Conservation (phyloP, 108 stramenopile genomes). For the Schizochytrium sp. region DNA sequence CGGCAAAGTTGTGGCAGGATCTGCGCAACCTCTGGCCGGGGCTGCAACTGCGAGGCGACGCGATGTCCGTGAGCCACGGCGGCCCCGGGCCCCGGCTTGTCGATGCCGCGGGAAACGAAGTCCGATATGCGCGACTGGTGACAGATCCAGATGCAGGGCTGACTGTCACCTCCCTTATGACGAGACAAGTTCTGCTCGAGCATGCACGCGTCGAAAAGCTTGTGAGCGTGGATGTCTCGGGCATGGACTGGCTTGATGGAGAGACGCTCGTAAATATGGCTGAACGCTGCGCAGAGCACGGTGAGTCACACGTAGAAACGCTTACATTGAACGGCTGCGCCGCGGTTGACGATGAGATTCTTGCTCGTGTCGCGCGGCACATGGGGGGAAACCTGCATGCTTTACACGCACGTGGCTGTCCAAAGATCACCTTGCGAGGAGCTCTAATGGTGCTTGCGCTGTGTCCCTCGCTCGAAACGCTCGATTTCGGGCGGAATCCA, state of each 20-base stretch:
- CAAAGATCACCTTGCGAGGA: neutral
- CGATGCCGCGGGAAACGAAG: neutral
- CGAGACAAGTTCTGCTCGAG: neutral
- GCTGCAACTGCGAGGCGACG: no score
- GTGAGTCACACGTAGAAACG: neutral
- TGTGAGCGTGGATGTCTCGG: neutral
- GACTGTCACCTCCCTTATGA: neutral
- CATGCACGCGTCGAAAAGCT: neutral
- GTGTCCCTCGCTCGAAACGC: neutral
- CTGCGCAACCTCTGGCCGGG: no score
- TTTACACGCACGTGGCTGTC: neutral
- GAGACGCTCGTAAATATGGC: neutral
- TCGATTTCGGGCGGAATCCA: neutral
- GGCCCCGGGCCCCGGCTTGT: neutral
- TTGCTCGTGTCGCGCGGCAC: neutral
- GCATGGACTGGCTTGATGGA: neutral
- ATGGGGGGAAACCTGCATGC: neutral
- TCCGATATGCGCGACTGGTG: neutral
- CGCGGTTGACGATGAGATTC: neutral
- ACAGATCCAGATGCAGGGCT: neutral
- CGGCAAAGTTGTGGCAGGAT: no score
- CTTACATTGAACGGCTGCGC: neutral
- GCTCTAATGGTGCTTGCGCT: neutral
- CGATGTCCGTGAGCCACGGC: no score
- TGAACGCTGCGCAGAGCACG: neutral